Evolutionary conservation across 1,284 basidiomycete genomes (phyloP), one percentile per base, ranked within the genome.

Genomic region (Ustilago cynodontis): DNA sequence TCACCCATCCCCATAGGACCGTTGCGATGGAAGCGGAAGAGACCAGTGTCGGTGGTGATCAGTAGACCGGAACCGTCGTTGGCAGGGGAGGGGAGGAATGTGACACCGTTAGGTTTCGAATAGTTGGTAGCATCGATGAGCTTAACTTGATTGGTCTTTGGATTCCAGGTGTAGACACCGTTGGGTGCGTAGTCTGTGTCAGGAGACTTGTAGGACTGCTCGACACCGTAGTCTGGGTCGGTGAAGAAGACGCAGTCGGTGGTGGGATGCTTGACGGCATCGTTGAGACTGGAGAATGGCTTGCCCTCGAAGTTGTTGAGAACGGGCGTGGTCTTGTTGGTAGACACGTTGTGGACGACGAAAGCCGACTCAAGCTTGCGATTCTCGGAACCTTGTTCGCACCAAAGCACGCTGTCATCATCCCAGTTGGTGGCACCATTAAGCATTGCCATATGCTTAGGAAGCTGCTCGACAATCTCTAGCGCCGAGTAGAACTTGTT

Each of bases 171-270:
- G 47, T 77, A 79, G 39, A 79, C 55, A 5, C 55, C 77, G 45
- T 79, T 77, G 57, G 77, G 77, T 3, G 77, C 77, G 29, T 79
- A 79, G 35, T 64, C 58, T 6, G 28, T 59, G 13, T 70, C 18
- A 33, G 35, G 20, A 16, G 61, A 41, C 57, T 73, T 77, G 66
- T 77, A 79, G 18, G 59, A 65, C 54, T 79, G 77, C 65, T 73
- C 77, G 28, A 79, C 66, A 47, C 77, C 77, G 58, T 79, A 79
- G 59, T 79, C 77, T 20, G 77, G 77, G 45, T 79, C 77, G 26
- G 77, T 79, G 60, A 79, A 79, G 43, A 79, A 77, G 53, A 79
- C 54, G 22, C 59, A 63, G 18, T 74, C 67, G 16, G 62, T 71
- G n/a, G 65, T 63, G 8, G 71, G 60, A 31, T 79, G 77, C 33